phyloP scores from a whole-genome alignment of 371 early-diverging fungal genomes.

The Blastocladiella emersonii region DNA sequence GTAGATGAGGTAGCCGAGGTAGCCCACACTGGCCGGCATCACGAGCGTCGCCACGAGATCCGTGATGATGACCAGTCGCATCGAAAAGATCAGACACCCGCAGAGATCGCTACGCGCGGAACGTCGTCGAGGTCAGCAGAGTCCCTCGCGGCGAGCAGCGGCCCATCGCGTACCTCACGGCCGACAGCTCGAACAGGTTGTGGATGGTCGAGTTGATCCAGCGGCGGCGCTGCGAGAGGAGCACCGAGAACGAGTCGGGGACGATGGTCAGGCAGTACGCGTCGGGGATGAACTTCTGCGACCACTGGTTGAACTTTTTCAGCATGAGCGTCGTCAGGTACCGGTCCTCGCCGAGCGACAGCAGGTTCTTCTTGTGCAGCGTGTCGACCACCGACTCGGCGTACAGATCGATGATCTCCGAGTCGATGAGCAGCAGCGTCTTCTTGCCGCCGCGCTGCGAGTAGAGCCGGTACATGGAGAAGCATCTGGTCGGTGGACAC shows the following conservation, averaged over 20 bases:
- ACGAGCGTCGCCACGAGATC: constrained; percentile 88
- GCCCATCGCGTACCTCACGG: constrained; percentile 39
- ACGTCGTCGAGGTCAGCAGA: not conserved
- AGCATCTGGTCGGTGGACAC: no score
- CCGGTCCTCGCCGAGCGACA: constrained; percentile 70
- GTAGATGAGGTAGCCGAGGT: constrained; percentile 29
- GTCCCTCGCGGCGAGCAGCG: not conserved
- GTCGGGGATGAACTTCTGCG: constrained; percentile 73
- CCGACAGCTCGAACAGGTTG: constrained; percentile 81
- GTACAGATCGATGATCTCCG: constrained; percentile 84
- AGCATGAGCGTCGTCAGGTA: constrained; percentile 96
- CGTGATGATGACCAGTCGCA: constrained; percentile 90
- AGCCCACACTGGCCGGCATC: constrained; percentile 82
- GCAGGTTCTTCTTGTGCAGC: constrained; percentile 89
- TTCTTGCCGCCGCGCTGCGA: constrained; percentile 48
- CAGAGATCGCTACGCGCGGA: constrained; percentile 52
- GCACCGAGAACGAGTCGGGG: constrained; percentile 83
- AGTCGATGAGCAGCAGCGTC: constrained; percentile 82
- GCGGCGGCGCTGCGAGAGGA: constrained; percentile 74
- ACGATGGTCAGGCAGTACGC: constrained; percentile 95
- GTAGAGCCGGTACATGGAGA: constrained; percentile 73
- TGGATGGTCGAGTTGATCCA: constrained; percentile 98
- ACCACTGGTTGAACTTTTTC: constrained; percentile 95
- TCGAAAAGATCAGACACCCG: constrained; percentile 95
- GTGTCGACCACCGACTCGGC: constrained; percentile 92